These are phyloP conservation scores for Leccinum insigne DNA, from an alignment of 1,284 basidiomycete genomes.

Conservation along the genomic window DNA sequence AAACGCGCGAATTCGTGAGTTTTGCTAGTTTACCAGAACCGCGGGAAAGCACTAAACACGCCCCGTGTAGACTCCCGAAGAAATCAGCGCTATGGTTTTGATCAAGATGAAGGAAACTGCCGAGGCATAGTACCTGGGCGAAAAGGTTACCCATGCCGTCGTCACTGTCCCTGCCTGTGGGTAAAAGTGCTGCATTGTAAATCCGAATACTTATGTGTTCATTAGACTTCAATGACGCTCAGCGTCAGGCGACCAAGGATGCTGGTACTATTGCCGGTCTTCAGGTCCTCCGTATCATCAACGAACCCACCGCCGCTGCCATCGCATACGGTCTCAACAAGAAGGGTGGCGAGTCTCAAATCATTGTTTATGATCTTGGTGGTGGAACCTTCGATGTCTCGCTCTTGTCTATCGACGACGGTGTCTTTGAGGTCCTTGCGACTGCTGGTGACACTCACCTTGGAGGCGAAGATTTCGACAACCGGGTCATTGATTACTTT, in stretches of 20 bases:
- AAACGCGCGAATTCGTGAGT: conserved; percentile 82
- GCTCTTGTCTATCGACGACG: conserved; percentile 95
- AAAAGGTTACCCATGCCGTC: conserved; percentile 97
- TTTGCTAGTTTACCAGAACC: background rate
- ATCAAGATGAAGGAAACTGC: conserved; percentile 99
- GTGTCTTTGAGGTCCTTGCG: conserved; percentile 97
- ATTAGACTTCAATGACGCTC: conserved; percentile 95
- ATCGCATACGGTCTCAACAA: conserved; percentile 99
- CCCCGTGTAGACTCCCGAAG: conserved; percentile 71
- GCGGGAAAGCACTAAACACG: conserved; percentile 1
- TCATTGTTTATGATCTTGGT: conserved; percentile 98
- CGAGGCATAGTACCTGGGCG: conserved; percentile 96
- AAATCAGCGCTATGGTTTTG: conserved; percentile 94
- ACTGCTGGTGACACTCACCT: conserved; percentile 99
- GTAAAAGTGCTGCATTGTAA: conserved; percentile 20
- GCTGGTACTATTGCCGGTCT: conserved; percentile 97
- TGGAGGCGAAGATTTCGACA: conserved; percentile 99
- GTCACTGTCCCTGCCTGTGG: conserved; percentile 95
- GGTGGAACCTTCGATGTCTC: conserved; percentile 99
- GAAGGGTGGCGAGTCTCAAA: conserved; percentile 90
- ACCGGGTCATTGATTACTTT: conserved; percentile 92
- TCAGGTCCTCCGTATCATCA: conserved; percentile 96
- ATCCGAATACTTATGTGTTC: conserved; percentile 30
- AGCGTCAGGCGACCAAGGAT: conserved; percentile 99
- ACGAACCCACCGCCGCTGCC: conserved; percentile 98